Evolutionary conservation across 805 yeast species (phyloP).

Genomic region (Suhomyces vadensis): DNA sequence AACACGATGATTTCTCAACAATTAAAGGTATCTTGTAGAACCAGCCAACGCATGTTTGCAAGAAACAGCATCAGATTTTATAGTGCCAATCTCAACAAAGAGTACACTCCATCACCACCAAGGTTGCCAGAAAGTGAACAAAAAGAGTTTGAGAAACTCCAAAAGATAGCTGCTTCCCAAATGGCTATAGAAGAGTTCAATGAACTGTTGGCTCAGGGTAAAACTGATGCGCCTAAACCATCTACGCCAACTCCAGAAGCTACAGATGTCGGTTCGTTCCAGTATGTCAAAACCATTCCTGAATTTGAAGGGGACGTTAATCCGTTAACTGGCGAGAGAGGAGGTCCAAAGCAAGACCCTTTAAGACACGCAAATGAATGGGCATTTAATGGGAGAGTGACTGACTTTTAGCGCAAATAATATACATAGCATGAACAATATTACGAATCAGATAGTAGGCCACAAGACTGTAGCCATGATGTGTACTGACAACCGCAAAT

Average conservation of each 20-base stretch:
- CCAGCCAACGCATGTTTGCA: not conserved
- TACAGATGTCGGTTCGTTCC: constrained; percentile 63
- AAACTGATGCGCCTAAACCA: constrained; percentile 14
- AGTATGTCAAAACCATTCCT: constrained; percentile 74
- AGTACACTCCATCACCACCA: constrained; percentile 55
- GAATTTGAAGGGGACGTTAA: constrained; percentile 95
- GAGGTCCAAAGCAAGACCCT: constrained; percentile 98
- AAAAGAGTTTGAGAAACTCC: constrained; percentile 87
- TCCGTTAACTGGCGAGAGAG: constrained; percentile 92
- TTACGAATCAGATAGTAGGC: not conserved
- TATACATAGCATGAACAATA: not conserved
- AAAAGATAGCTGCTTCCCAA: constrained; percentile 76
- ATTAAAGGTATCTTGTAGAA: not conserved
- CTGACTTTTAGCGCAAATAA: constrained; percentile 70
- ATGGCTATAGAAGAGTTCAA: constrained; percentile 77
- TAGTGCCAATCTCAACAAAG: constrained; percentile 24
- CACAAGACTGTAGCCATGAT: not conserved
- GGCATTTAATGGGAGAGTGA: constrained; percentile 93
- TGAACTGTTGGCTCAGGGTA: constrained; percentile 34
- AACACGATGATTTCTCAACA: not conserved
- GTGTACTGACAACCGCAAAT: no score
- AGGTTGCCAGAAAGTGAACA: constrained; percentile 77
- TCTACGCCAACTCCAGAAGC: constrained; percentile 35
- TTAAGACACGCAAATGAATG: constrained; percentile 81
- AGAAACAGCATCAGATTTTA: constrained; percentile 7